A percentile compares a stretch with the other conserved stretches of the same genome.
phyloP scores from a whole-genome alignment of 2,329 filamentous ascomycete species.

The Penicillium sp. region DNA sequence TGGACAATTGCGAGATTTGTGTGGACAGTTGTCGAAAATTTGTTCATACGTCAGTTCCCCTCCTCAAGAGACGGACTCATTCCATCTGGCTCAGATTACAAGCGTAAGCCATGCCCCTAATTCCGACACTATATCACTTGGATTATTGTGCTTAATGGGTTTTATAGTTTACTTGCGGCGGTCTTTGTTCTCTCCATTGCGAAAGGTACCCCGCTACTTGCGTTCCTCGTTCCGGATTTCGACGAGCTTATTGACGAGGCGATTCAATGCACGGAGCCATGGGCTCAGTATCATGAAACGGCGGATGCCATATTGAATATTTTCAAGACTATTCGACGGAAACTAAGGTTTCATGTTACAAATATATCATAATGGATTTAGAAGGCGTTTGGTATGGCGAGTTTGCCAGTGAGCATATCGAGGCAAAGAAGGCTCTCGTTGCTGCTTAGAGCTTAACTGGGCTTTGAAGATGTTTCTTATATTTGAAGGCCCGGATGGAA shows the following conservation, averaged over 20 bases:
- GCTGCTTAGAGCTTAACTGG: slow-evolving; percentile 9
- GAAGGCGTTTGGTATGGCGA: slow-evolving; percentile 6
- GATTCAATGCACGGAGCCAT: slow-evolving; percentile 12
- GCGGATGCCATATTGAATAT: slow-evolving; percentile 15
- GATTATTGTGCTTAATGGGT: background rate
- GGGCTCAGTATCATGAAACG: slow-evolving; percentile 11
- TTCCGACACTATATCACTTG: background rate
- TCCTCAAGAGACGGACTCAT: slow-evolving; percentile 13
- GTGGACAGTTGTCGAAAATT: slow-evolving; percentile 18
- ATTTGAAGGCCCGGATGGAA: slow-evolving; percentile 8
- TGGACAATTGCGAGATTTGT: slow-evolving; percentile 13
- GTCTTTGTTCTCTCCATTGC: slow-evolving; percentile 17
- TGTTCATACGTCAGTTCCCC: slow-evolving; percentile 6
- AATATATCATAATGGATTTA: background rate
- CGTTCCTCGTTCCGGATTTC: slow-evolving; percentile 14
- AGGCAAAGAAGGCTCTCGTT: slow-evolving; percentile 6
- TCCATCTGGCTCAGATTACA: slow-evolving; percentile 15
- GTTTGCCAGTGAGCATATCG: slow-evolving; percentile 6
- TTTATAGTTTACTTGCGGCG: slow-evolving; percentile 11
- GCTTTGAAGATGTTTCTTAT: slow-evolving; percentile 4
- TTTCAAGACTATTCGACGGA: slow-evolving; percentile 16
- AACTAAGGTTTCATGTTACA: slow-evolving; percentile 5
- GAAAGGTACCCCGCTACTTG: slow-evolving; percentile 12
- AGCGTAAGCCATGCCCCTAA: slow-evolving; percentile 7
- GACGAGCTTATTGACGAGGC: slow-evolving; percentile 11